phyloP scores from a whole-genome alignment of 768 basidiomycete genomes.

The Hygrophoropsis aurantiaca region DNA sequence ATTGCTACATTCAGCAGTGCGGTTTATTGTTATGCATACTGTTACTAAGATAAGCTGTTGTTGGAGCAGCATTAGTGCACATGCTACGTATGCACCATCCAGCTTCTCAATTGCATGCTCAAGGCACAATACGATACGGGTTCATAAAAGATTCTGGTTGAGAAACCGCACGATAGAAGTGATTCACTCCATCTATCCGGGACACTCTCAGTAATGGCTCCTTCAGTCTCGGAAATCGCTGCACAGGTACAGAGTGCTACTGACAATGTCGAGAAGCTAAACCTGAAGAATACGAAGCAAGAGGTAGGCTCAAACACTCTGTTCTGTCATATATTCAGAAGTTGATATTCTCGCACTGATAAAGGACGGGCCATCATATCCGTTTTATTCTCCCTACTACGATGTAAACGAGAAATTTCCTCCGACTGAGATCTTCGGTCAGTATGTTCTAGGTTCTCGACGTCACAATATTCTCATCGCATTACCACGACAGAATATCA shows the following conservation, averaged over 20 bases:
- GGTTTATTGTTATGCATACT: too few relatives aligned
- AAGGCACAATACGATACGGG: not conserved
- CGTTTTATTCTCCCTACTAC: constrained; percentile 48
- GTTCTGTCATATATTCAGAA: not conserved
- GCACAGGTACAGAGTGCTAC: constrained; percentile 1
- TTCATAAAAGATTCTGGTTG: not conserved
- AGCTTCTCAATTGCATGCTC: constrained; percentile 2
- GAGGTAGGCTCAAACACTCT: not conserved
- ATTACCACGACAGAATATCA: constrained; percentile 32
- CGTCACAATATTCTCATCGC: not conserved
- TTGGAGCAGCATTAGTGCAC: too few relatives aligned
- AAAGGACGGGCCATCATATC: constrained; percentile 44
- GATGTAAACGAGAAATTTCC: constrained; percentile 50
- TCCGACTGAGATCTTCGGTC: constrained; percentile 48
- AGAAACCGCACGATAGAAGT: not conserved
- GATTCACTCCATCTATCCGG: not conserved
- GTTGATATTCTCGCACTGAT: not conserved
- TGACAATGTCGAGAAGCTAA: constrained; percentile 7
- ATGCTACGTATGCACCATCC: constrained; percentile 3
- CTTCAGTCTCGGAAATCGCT: constrained; percentile 10
- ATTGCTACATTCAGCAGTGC: too few relatives aligned
- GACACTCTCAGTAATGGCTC: constrained; percentile 6
- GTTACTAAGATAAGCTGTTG: too few relatives aligned
- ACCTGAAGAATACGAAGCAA: constrained; percentile 5
- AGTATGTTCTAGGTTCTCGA: constrained; percentile 10